Conservation (phyloP, 2,329 filamentous ascomycete species). For the Pseudovirgaria hyperparasitica region DNA sequence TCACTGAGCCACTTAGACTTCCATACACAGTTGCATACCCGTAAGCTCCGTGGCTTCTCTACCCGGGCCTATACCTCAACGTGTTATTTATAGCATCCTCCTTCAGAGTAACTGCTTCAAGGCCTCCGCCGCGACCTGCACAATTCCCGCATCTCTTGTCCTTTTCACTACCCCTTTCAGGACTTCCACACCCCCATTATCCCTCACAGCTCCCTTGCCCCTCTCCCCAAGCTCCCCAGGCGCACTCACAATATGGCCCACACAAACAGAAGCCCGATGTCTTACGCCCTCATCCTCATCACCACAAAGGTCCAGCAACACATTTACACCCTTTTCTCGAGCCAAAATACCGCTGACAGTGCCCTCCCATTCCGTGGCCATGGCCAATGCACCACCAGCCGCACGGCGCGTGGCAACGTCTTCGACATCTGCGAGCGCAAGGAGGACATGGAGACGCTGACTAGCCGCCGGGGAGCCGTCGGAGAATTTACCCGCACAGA, state of each 20-base stretch:
- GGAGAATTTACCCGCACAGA: slow-evolving; percentile 56
- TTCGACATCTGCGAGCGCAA: slow-evolving; percentile 79
- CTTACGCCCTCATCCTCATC: slow-evolving; percentile 57
- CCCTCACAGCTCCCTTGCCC: slow-evolving; percentile 27
- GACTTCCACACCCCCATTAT: slow-evolving; percentile 50
- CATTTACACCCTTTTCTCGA: slow-evolving; percentile 53
- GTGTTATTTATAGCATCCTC: too few species aligned
- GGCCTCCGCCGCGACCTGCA: slow-evolving; percentile 59
- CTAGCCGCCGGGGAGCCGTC: slow-evolving; percentile 54
- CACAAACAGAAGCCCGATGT: slow-evolving; percentile 60
- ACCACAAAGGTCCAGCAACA: slow-evolving; percentile 68
- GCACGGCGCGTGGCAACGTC: slow-evolving; percentile 68
- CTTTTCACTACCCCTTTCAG: slow-evolving; percentile 59
- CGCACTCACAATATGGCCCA: slow-evolving; percentile 58
- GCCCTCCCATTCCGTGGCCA: slow-evolving; percentile 65
- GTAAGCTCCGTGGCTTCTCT: too few species aligned
- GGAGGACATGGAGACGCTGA: slow-evolving; percentile 66
- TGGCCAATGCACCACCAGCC: slow-evolving; percentile 78
- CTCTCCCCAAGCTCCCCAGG: slow-evolving; percentile 51
- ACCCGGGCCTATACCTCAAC: too few species aligned
- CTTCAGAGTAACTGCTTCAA: slow-evolving; percentile 52
- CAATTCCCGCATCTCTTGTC: slow-evolving; percentile 54
- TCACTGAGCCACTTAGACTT: too few species aligned
- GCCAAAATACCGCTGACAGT: slow-evolving; percentile 60
- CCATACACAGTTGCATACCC: too few species aligned